Percentiles rank a stretch among this genome's conserved stretches.
Conservation (phyloP, 179 eudicot species). For the Pouteria campechiana region DNA sequence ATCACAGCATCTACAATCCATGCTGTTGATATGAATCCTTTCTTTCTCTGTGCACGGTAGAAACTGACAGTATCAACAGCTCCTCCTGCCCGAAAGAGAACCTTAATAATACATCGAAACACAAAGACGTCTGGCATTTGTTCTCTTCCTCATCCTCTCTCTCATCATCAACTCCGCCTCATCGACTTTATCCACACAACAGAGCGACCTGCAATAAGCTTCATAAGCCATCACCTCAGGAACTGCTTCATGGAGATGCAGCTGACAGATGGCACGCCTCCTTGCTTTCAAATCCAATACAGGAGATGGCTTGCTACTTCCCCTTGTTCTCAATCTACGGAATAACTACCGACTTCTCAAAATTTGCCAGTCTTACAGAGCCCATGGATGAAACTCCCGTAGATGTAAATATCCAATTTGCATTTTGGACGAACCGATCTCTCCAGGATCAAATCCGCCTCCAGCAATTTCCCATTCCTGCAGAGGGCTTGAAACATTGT, state of each 20-base stretch:
- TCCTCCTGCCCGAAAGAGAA: constrained; percentile 25
- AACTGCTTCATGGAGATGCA: constrained; percentile 14
- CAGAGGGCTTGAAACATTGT: constrained; percentile 24
- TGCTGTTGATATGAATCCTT: constrained; percentile 14
- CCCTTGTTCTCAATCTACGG: constrained; percentile 16
- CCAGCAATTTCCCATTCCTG: constrained; percentile 25
- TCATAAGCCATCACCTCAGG: constrained; percentile 32
- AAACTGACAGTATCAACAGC: constrained; percentile 33
- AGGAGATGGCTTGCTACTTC: constrained; percentile 1
- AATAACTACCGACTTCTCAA: constrained; percentile 28
- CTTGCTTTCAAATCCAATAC: constrained; percentile 15
- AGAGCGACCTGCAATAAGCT: constrained; percentile 20
- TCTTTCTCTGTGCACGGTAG: constrained; percentile 17
- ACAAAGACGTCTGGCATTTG: constrained; percentile 26
- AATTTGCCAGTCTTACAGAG: constrained; percentile 23
- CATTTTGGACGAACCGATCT: constrained; percentile 14
- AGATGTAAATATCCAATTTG: constrained; percentile 22
- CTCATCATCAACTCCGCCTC: constrained; percentile 28
- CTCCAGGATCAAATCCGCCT: constrained; percentile 31
- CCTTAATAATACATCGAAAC: constrained; percentile 29
- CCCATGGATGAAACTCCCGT: constrained; percentile 20
- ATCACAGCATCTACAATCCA: constrained; percentile 19
- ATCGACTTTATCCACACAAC: constrained; percentile 22
- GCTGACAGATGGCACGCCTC: constrained; percentile 26
- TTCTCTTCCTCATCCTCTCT: constrained; percentile 24